phyloP scores from a whole-genome alignment of 1,139 yeast genomes.

The Fermentozyma sake region DNA sequence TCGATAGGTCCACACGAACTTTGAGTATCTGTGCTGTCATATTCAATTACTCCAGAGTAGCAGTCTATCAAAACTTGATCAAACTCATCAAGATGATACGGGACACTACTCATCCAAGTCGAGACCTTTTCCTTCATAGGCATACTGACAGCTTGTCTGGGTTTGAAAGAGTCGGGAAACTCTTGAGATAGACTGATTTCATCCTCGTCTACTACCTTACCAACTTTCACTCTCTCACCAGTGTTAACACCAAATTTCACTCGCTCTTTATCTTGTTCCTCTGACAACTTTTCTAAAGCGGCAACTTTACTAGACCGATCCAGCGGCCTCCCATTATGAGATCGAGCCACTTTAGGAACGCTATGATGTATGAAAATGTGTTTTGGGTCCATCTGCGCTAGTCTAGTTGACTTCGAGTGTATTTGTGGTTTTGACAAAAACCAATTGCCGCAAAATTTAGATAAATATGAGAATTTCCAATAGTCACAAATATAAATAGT shows the following conservation, averaged over 20 bases:
- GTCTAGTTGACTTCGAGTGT: no score
- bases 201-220: background rate
- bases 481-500: no score
- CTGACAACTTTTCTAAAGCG: no score
- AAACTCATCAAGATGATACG: constrained; percentile 27
- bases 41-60: constrained; percentile 40
- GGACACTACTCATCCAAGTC: constrained; percentile 56
- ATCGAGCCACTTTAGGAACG: no score
- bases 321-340: no score
- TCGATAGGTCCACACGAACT: constrained; percentile 13
- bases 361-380: no score
- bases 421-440: no score
- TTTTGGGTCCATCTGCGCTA: no score
- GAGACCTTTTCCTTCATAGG: constrained; percentile 56
- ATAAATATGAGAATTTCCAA: no score
- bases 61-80: constrained; percentile 29
- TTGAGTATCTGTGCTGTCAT: constrained; percentile 18
- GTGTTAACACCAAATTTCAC: background rate
- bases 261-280: background rate
- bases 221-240: background rate
- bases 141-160: constrained; percentile 57
- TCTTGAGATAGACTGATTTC: no score
- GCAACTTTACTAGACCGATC: no score
- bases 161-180: constrained; percentile 41
- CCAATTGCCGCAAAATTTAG: no score